A percentile compares a stretch with the other conserved stretches of the same genome.
Evolutionary conservation across 345 rosid species (phyloP).

Genomic region (rapeseed (Brassica napus)): DNA sequence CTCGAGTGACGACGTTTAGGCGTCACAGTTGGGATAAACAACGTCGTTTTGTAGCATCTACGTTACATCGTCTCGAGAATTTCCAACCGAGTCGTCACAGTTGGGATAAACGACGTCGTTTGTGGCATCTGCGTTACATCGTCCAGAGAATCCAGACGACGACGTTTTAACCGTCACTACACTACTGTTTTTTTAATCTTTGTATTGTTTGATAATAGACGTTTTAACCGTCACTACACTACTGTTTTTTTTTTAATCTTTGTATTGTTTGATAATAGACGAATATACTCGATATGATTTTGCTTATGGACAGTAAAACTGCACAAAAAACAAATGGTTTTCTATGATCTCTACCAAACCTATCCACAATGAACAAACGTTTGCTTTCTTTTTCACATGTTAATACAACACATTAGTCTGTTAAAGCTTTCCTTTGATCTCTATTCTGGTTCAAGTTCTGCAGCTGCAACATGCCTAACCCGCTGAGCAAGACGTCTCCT

Average conservation of each 20-base stretch:
- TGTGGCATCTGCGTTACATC: too few relatives aligned
- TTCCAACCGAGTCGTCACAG: too few relatives aligned
- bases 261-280: not conserved
- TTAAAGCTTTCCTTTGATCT: slow-evolving; percentile 4
- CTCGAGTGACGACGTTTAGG: too few relatives aligned
- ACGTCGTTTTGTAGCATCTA: too few relatives aligned
- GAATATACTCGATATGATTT: not conserved
- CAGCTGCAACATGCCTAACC: slow-evolving; percentile 58
- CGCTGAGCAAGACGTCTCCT: slow-evolving; percentile 60
- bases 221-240: not conserved
- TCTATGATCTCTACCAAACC: slow-evolving; percentile 32
- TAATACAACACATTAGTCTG: not conserved
- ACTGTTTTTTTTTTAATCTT: not conserved
- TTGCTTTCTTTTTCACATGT: slow-evolving; percentile 2
- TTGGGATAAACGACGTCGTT: too few relatives aligned
- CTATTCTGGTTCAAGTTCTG: slow-evolving; percentile 43
- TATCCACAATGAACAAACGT: slow-evolving; percentile 33
- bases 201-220: too few relatives aligned
- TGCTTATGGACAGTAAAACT: slow-evolving; percentile 8
- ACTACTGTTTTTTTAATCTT: too few relatives aligned
- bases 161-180: too few relatives aligned
- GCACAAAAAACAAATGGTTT: slow-evolving; percentile 19
- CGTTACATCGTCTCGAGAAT: too few relatives aligned
- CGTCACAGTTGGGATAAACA: too few relatives aligned
- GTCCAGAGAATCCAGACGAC: too few relatives aligned